phyloP scores from a whole-genome alignment of 2,329 filamentous ascomycete genomes.

The Ascochyta lentis region DNA sequence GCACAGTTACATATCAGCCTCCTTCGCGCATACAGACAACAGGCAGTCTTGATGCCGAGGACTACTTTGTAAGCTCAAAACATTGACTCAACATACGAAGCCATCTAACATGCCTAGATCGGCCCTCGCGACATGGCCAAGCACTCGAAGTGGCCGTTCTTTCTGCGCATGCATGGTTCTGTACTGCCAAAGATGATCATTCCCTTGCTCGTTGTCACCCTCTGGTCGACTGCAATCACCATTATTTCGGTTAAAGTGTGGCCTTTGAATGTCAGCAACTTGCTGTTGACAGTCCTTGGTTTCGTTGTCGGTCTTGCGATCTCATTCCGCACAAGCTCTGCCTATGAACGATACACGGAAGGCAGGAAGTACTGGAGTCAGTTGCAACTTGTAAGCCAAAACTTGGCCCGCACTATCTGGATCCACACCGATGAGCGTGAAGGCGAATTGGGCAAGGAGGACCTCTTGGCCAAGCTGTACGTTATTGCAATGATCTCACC shows the following conservation, averaged over 20 bases:
- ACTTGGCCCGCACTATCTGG: slow-evolving; percentile 77
- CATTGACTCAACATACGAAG: slow-evolving; percentile 1
- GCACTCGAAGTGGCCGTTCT: slow-evolving; percentile 79
- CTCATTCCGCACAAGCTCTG: slow-evolving; percentile 77
- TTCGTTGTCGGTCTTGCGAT: slow-evolving; percentile 82
- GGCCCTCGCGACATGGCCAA: slow-evolving; percentile 73
- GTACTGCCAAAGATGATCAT: slow-evolving; percentile 77
- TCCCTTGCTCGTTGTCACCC: slow-evolving; percentile 67
- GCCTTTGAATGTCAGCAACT: slow-evolving; percentile 65
- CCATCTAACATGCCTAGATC: slow-evolving; percentile 31
- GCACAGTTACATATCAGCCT: slow-evolving; percentile 35
- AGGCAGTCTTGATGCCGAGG: slow-evolving; percentile 55
- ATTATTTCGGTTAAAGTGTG: slow-evolving; percentile 53
- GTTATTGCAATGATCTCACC: slow-evolving; percentile 1
- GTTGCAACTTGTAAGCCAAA: slow-evolving; percentile 62
- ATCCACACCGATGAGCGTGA: slow-evolving; percentile 72
- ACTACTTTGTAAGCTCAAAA: slow-evolving; percentile 63
- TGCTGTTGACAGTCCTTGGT: slow-evolving; percentile 78
- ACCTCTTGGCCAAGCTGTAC: slow-evolving; percentile 71
- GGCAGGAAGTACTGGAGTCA: slow-evolving; percentile 69
- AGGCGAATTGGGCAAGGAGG: slow-evolving; percentile 65
- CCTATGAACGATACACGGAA: slow-evolving; percentile 72
- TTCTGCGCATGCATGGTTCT: slow-evolving; percentile 77
- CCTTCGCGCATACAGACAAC: slow-evolving; percentile 38
- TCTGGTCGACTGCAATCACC: slow-evolving; percentile 72